Evolutionary conservation across 108 stramenopile genomes (phyloP), one percentile per base, ranked within the genome.

Genomic region (Cyclostephanos tholiformis): DNA sequence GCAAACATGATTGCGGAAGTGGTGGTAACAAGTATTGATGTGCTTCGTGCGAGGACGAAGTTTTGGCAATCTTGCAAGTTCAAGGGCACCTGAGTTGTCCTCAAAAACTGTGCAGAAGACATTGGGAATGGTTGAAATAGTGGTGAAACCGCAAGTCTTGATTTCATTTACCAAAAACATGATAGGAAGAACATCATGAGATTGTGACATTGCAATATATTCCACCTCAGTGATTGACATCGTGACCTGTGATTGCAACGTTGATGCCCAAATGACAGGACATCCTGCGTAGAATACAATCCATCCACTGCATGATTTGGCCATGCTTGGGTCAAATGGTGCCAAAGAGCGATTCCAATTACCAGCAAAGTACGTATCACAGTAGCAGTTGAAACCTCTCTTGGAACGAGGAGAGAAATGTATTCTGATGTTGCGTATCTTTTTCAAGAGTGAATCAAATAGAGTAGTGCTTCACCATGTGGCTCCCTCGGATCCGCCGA

Each of bases 71-170:
- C 76, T 66, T 19, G 82, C 82, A 12, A 84, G 69, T 25, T 57
- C 56, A 9, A 51, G 50, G 20, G 50, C 50, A 29, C 83, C 79
- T 6, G 51, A 55, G 53, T 84, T 84, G 46, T 84, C 75, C 46
- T 85, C 77, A 60, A 82, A 79, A 9, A 68, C 77, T 35, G 46
- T 72, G 44, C 77, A 83, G 20, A 74, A 50, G 0, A 83, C 71
- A 3, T 67, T 12, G 23, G 72, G 65, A 0, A 35, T 30, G 13
- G 51, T 46, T 36, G 14, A 19, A 2, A 62, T 30, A 12, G 63
- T 49, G 2, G 20, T 1, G 29, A 72, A 77, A 22, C 44, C 29
- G 4, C 16, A 6, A 2, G 65, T 53, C 46, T 76, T 50, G 43
- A 80, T 61, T 50, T 74, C 70, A 2, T 17, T 2, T 4, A 51